Base-by-base conservation (phyloP, 192 early-diverging fungal genomes). In the Pilaira anomala region DNA sequence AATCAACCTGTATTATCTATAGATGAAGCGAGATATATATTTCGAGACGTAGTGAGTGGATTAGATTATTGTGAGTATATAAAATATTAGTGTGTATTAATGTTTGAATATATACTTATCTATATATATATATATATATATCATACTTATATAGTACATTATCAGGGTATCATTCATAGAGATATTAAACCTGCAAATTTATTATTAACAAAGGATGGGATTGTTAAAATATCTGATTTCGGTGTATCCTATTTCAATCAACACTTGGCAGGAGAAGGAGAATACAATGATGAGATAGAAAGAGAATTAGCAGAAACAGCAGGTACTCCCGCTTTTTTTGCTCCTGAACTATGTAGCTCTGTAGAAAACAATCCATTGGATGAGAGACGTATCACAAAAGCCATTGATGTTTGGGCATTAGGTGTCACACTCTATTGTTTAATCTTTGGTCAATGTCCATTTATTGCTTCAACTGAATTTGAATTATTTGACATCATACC, bases 151-250 rank as follows among this genome's bases (percentile, higher is more conserved):
- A n/a, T n/a, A n/a, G n/a, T 98, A 51, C 95, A 98, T 67, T 89
- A 89, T 59, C 93, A 91, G 57, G 95, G 97, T 19, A 95, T 99
- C 48, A 87, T 99, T 29, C 97, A 99, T 67, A 85, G 96, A 33
- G 97, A 99, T 64, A 93, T 99, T 73, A 99, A 99, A 80, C 96
- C 97, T 2, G 95, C 95, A 21, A 99, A 99, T 68, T 76, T 99
- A 40, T 78, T 99, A 13, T 73, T 89, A 51, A 90, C 85, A 2
- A 80, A 76, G 29, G 88, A 88, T 19, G 77, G 83, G 3, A 73
- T 83, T 0, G 93, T 96, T 46, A 99, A 99, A 73, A 95, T 99
- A n/a, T 93, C 93, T 0, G 97, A 99, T 65, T 99, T 99, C 89
- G 97, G 97, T 52, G 95, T 97, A 30, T 94, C 91, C 12, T 92